Base-by-base conservation (phyloP, 208 protist species). In the Histomonas meleagridis region DNA sequence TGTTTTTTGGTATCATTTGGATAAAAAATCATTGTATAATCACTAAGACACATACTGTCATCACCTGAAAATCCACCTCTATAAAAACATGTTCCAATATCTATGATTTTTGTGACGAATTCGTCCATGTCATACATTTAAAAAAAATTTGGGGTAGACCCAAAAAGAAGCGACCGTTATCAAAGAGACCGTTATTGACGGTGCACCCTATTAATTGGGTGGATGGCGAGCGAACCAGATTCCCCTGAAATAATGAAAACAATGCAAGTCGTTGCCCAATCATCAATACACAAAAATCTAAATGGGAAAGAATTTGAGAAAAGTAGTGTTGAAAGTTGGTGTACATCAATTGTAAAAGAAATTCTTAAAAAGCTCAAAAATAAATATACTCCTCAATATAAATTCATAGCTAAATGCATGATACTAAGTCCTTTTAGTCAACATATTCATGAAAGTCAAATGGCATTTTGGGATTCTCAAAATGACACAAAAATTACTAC, bases 1-100 rank as follows among this genome's bases (percentile, higher is more conserved):
- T 97, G 97, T n/a, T n/a, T n/a, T n/a, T n/a, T n/a, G 10, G 49
- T 46, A 79, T 79, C 40, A n/a, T 12, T 18, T 62, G 97, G 97
- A 57, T 96, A 95, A 38, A 97, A 97, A 92, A 99, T 96, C 76
- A 98, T 96, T 4, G 97, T 97, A 16, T 97, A 97, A 94, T 99
- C 98, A 10, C 98, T 97, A 92, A 96, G 95, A 70, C 97, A 93
- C n/a, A 97, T 97, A 26, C 97, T 97, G 92, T 99, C 97, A 92
- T 98, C 97, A 38, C 97, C 97, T n/a, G 97, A 96, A 93, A 98
- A 98, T 65, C 97, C 96, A 72, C 97, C 96, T 94, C 97, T 98
- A 92, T 93, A 70, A 9, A 40, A 46, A 7, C 7, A 35, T 3
- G 70, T 79, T 9, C 70, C 70, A 43, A 49, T 79, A 79, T 79